Evolutionary conservation across 2,329 filamentous ascomycete genomes (phyloP), one percentile per base, ranked within the genome.

Genomic region (Ophiocordyceps camponoti-floridani): DNA sequence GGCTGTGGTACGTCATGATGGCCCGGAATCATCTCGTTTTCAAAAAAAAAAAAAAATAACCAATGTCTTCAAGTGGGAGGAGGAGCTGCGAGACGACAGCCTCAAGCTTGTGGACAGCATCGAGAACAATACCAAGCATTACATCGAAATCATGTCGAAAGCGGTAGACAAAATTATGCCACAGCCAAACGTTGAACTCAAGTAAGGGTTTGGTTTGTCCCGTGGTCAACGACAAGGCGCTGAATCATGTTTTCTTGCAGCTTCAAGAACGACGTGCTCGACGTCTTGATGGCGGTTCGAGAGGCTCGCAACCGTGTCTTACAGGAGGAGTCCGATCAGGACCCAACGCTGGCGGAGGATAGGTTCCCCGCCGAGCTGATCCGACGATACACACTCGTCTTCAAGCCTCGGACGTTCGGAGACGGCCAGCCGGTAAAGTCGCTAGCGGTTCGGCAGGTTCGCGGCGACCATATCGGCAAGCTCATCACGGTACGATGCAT

Each of bases 251-350:
- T 23, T 23, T 23, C 23, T 23, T 52, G 4, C 41, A 86, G 82
- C 52, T 96, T 94, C 72, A 96, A 96, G 62, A 88, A 95, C 57
- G 91, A 98, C 62, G 88, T 96, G 10, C 73, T 98, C 40, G 91
- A 98, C 63, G 85, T 98, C 28, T 82, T 98, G 56, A 93, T 95
- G 82, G 84, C 86, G 38, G 85, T 94, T 58, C 81, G 91, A 53
- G 79, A 84, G 54, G 82, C 80, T 54, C 79, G 87, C 53, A 96
- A 98, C 60, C 82, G 85, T 51, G 79, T 81, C 40, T 71, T 93
- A 49, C 65, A 72, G 18, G 72, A 78, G 52, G 72, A 73, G n/a
- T 75, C 78, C 23, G 81, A 84, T 52, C 65, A 73, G 55, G 77
- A 88, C 59, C 70, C 78, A 7, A 72, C 74, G 6, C 16, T 19